Conservation (phyloP, 2,329 filamentous ascomycete genomes). For the Colletotrichum somersetense region DNA sequence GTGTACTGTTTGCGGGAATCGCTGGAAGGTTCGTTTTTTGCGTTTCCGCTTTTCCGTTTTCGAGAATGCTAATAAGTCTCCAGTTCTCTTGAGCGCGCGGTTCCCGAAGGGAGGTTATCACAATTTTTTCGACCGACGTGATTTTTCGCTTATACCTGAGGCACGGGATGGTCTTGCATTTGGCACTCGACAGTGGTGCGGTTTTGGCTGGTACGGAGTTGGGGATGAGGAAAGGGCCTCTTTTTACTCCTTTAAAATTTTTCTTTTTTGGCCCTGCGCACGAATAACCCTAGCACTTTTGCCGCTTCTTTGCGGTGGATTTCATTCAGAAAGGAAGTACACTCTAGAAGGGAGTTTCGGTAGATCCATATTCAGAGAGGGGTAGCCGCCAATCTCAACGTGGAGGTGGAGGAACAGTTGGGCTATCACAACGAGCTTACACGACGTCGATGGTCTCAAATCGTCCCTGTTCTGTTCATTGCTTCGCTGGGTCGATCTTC, state of each 20-base stretch:
- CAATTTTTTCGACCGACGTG: conserved; percentile 32
- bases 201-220: conserved; percentile 41
- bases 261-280: conserved; percentile 24
- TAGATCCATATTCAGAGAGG: conserved; percentile 15
- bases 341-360: conserved; percentile 38
- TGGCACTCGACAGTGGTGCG: conserved; percentile 38
- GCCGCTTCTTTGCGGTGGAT: conserved; percentile 20
- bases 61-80: conserved; percentile 5
- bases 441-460: conserved; percentile 6
- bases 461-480: not conserved
- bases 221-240: conserved; percentile 35
- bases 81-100: conserved; percentile 40
- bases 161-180: conserved; percentile 42
- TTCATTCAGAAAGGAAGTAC: conserved; percentile 4
- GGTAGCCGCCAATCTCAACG: not conserved
- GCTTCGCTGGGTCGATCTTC: conserved; percentile 53
- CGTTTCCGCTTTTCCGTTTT: conserved; percentile 42
- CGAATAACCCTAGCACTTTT: conserved; percentile 26
- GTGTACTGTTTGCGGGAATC: conserved; percentile 76
- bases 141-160: conserved; percentile 40
- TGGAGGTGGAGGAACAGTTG: conserved; percentile 9
- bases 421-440: conserved; percentile 6
- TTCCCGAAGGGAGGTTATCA: conserved; percentile 1
- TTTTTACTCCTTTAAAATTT: conserved; percentile 34
- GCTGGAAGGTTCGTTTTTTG: conserved; percentile 74